These are phyloP conservation scores for Starmerella gropengiesseri DNA, from an alignment of 805 yeast genomes.

Conservation along the genomic window DNA sequence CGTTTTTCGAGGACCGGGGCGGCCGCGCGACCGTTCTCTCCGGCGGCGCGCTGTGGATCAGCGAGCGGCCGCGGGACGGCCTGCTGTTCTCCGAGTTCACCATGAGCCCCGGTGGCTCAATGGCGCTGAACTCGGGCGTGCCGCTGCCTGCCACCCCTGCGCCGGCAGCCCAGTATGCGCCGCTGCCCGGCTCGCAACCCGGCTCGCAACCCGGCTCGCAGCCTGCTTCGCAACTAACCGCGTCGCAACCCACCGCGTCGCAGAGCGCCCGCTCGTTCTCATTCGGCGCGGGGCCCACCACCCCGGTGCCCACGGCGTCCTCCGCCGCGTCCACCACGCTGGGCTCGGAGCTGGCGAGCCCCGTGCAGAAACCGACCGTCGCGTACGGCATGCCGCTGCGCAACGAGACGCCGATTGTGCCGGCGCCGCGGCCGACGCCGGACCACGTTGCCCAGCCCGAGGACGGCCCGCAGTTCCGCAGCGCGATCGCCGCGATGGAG, in stretches of 20 bases:
- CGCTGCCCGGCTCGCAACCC: background rate
- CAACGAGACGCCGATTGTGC: background rate
- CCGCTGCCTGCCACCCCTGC: background rate
- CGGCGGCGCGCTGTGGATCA: conserved; percentile 10
- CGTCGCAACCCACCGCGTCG: background rate
- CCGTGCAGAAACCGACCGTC: conserved; percentile 1
- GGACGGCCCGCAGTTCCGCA: conserved; percentile 38
- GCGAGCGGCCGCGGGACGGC: conserved; percentile 9
- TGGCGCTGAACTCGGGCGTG: background rate
- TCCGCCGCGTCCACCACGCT: conserved; percentile 19
- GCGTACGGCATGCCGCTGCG: conserved; percentile 17
- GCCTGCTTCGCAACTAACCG: background rate
- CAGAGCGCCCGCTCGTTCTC: background rate
- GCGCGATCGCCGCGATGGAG: conserved; percentile 33
- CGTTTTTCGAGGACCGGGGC: conserved; percentile 33
- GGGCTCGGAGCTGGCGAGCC: conserved; percentile 26
- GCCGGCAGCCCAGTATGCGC: background rate
- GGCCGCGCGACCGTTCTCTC: conserved; percentile 18
- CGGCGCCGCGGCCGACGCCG: conserved; percentile 26
- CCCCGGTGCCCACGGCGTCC: background rate
- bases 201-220: background rate
- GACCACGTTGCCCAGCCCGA: conserved; percentile 31
- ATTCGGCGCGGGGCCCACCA: background rate
- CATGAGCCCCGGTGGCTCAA: conserved; percentile 5
- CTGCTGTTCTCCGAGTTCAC: conserved; percentile 4